Evolutionary conservation across 148 eudicot genomes (phyloP), one percentile per base, ranked within the genome.

Genomic region (Camellia sinensis): DNA sequence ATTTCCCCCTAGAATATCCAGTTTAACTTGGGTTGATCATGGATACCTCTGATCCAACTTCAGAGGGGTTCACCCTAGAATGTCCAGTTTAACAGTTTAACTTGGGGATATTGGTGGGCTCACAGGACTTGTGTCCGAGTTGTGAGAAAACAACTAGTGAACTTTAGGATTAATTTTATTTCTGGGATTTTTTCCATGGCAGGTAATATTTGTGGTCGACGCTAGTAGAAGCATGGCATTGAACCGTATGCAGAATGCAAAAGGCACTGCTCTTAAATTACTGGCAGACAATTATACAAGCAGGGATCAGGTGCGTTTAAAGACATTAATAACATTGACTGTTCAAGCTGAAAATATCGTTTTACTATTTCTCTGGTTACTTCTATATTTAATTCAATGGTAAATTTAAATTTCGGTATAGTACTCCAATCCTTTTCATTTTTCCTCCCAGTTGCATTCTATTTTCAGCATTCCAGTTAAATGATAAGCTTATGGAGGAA

Each of bases 141-240:
- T 69, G 45, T 44, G 7, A 14, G 71, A 6, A 44, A 69, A 69
- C 22, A 13, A 43, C 22, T 18, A 1, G 19, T 21, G 12, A 17
- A 41, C 29, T 1, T 52, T 1, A 14, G 5, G 9, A 18, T 21
- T 70, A 46, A 29, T 19, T 71, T 67, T 29, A 53, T 59, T 4
- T 37, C 48, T 50, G 72, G 18, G 80, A 41, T 71, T 41, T 72
- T 17, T 46, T 73, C 9, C 75, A 56, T 68, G 71, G 56, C 90
- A 96, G 99, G 98, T 95, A 44, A 96, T 93, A 82, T 93, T 93
- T 87, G 97, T 96, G 76, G 99, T 93, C 75, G 99, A 96, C 86
- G 99, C 99, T 81, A 96, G 99, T 91, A 98, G 99, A 83, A 96
- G 99, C 87, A 96, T 96, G 99, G 98, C 99, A 65, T 85, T 96